Evolutionary conservation across 192 early-diverging fungal species (phyloP).

Genomic region (Lobosporangium transversale): DNA sequence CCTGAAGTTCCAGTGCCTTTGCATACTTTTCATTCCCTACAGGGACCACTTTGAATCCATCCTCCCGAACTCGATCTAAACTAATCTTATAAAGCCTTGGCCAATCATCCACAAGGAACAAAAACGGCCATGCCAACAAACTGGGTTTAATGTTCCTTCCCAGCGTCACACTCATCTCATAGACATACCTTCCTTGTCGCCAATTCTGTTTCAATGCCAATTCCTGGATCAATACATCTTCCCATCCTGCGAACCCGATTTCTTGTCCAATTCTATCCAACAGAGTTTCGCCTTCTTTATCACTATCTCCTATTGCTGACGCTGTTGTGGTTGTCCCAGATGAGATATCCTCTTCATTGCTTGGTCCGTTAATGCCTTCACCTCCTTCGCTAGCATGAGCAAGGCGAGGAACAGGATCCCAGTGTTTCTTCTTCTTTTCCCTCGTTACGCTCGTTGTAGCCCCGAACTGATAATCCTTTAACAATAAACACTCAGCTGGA

Average conservation of each 20-base stretch:
- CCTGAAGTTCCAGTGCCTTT: neutral
- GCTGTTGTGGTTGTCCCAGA: too few species aligned
- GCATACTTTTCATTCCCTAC: neutral
- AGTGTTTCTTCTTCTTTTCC: too few species aligned
- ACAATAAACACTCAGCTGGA: conserved; percentile 12
- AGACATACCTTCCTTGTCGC: conserved; percentile 11
- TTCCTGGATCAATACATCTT: conserved; percentile 12
- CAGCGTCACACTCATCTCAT: conserved; percentile 10
- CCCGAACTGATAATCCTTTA: conserved; percentile 5
- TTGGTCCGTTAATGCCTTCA: too few species aligned
- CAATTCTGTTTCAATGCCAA: conserved; percentile 25
- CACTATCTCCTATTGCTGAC: neutral
- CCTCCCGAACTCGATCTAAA: conserved; percentile 6
- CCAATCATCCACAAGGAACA: conserved; percentile 20
- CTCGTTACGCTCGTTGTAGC: neutral
- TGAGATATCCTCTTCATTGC: too few species aligned
- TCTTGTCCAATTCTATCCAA: conserved; percentile 12
- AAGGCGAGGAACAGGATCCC: too few species aligned
- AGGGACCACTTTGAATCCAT: neutral
- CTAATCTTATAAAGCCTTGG: conserved; percentile 13
- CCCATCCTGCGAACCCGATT: conserved; percentile 29
- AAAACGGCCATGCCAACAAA: conserved; percentile 25
- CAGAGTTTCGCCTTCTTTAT: neutral
- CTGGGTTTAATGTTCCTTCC: conserved; percentile 9
- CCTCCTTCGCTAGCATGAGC: neutral